Percentiles rank a stretch among this genome's conserved stretches.
Evolutionary conservation across 768 basidiomycete genomes (phyloP).

Genomic region (Rhizopogon sp.): DNA sequence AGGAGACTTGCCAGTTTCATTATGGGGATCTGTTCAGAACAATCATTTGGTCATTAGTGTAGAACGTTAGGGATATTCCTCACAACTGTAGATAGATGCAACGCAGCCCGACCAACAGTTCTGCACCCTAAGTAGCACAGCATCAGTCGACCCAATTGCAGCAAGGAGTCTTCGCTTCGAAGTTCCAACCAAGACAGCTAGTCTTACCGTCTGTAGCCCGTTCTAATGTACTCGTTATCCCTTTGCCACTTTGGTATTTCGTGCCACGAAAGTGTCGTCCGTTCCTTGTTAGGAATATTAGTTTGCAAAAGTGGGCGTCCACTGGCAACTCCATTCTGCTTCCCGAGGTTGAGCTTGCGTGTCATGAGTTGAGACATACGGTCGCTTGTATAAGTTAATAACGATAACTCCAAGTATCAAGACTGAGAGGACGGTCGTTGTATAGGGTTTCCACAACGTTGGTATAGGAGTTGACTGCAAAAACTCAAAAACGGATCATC

Average conservation of each 20-base stretch:
- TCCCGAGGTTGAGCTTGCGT: not conserved
- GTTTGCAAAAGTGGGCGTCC: not conserved
- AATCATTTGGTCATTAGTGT: constrained; percentile 12
- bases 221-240: constrained; percentile 69
- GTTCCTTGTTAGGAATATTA: constrained; percentile 1
- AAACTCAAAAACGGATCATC: not conserved
- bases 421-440: not conserved
- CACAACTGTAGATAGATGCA: constrained; percentile 63
- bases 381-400: not conserved
- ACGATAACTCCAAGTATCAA: not conserved
- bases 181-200: not conserved
- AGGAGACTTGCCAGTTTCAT: constrained; percentile 57
- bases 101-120: constrained; percentile 60
- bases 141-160: not conserved
- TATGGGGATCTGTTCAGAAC: constrained; percentile 57
- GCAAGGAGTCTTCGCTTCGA: not conserved
- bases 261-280: constrained; percentile 41
- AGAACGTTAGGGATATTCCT: constrained; percentile 23
- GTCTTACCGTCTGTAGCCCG: constrained; percentile 64
- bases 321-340: constrained; percentile 7
- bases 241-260: constrained; percentile 66
- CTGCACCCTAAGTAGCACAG: constrained; percentile 39
- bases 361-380: not conserved
- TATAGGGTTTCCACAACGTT: not conserved
- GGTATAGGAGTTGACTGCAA: not conserved